A percentile compares a stretch with the other conserved stretches of the same genome.
Evolutionary conservation across 345 rosid species (phyloP).

Genomic region (Microthlaspi erraticum): DNA sequence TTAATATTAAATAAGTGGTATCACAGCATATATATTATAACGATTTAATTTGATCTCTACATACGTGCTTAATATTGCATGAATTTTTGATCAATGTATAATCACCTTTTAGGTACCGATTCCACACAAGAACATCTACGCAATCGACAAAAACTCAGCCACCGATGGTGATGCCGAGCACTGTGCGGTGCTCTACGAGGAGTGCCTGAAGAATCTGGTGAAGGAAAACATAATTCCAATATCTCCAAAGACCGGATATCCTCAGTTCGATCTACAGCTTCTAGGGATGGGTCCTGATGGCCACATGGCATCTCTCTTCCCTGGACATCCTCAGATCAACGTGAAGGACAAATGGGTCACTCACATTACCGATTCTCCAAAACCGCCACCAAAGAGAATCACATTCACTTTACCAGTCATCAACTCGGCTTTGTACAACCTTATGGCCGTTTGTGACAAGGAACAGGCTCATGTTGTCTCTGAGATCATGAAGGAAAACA

Average conservation of each 20-base stretch:
- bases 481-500: too few species aligned
- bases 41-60: too few species aligned
- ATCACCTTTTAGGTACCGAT: conserved; percentile 55
- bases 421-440: conserved; percentile 69
- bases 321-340: conserved; percentile 59
- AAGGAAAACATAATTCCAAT: conserved; percentile 41
- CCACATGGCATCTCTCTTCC: conserved; percentile 84
- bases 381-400: conserved; percentile 82
- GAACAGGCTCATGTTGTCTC: too few species aligned
- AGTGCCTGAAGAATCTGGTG: conserved; percentile 62
- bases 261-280: conserved; percentile 86
- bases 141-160: conserved; percentile 71
- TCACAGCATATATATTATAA: too few species aligned
- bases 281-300: conserved; percentile 93
- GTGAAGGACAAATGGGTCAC: conserved; percentile 79
- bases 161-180: conserved; percentile 80
- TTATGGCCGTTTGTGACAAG: too few species aligned
- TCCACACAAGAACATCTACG: conserved; percentile 59
- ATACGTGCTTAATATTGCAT: too few species aligned
- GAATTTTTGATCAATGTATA: too few species aligned
- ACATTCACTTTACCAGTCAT: conserved; percentile 85
- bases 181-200: conserved; percentile 50
- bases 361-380: conserved; percentile 73
- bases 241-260: conserved; percentile 55
- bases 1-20: too few species aligned